Percentiles rank a stretch among this genome's conserved stretches.
phyloP scores from a whole-genome alignment of 2,329 filamentous ascomycete genomes.

The Sphaerulina vaccinii region DNA sequence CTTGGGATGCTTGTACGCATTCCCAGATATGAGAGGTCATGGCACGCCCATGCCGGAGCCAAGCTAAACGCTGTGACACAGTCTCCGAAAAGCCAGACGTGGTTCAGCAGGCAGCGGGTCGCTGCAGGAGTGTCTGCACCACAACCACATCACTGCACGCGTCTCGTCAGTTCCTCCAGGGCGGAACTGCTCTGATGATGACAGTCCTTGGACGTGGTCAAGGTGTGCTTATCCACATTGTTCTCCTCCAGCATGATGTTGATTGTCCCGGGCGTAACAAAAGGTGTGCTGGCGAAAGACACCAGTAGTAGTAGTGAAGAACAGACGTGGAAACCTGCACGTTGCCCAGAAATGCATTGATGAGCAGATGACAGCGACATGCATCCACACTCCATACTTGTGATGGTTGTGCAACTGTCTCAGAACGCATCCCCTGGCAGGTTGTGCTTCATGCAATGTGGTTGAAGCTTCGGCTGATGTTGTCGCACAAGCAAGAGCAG shows the following conservation, averaged over 20 bases:
- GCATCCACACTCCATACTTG: not conserved
- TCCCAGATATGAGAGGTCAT: not conserved
- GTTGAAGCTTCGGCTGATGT: slow-evolving; percentile 1
- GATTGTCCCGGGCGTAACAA: no score
- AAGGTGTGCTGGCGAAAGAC: not conserved
- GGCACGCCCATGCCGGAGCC: not conserved
- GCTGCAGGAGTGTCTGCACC: slow-evolving; percentile 1
- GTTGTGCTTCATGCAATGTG: not conserved
- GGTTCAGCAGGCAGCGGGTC: not conserved
- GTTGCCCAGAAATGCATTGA: not conserved
- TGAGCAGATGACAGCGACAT: slow-evolving; percentile 1
- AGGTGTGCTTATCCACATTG: no score
- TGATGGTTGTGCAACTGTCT: not conserved
- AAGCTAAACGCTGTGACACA: not conserved
- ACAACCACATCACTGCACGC: not conserved
- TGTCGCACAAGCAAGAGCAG: no score
- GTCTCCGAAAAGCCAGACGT: not conserved
- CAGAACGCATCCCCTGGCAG: slow-evolving; percentile 3
- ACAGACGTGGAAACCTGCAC: not conserved
- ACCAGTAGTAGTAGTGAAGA: not conserved
- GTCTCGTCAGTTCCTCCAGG: no score
- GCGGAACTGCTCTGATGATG: no score
- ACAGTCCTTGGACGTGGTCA: no score
- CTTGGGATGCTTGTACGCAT: not conserved
- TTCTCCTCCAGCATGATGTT: no score